Base-by-base conservation (phyloP, 2,329 filamentous ascomycete genomes). In the Penicillium sp. region DNA sequence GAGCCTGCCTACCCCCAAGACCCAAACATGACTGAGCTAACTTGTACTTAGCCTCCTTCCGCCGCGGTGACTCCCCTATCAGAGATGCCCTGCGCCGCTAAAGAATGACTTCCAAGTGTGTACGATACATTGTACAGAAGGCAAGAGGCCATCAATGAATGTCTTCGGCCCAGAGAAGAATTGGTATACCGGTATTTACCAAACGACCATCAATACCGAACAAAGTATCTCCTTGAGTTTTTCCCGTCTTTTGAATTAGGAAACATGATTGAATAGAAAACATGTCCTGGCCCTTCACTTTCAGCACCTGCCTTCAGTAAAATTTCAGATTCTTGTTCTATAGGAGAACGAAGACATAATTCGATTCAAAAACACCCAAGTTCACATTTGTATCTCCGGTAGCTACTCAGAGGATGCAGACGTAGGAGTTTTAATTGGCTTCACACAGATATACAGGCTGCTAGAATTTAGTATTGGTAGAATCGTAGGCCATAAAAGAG, bases 41-140 rank as follows among this genome's bases (percentile, higher is more conserved):
- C 51, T 38, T 28, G 16, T 3, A 16, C 37, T 36, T 59, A 77
- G 75, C 74, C 66, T 76, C 74, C 22, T 77, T 77, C 70, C 74
- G 75, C 57, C 73, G 74, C 52, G 75, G 75, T 43, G 74, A 76
- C 53, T 72, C 71, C 42, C 73, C 73, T 48, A 59, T 73, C 50
- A 68, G 70, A 63, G 69, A 75, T 55, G 71, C 72, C 37, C 67
- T 75, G 59, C 73, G 70, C 60, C 62, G 72, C 57, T 71, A 73
- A 59, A 69, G 48, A 49, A 46, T 37, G 55, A 49, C 47, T 62
- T 55, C 58, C 46, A 59, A 54, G 61, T 53, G 63, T 72, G 70
- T 72, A 72, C 67, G 69, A 72, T 71, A 72, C 56, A 67, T 58
- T 73, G 70, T 72, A 72, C 69, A 72, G 69, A 59, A 63, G 63